Evolutionary conservation across 345 rosid species (phyloP), one percentile per base, ranked within the genome.

Genomic region (Citrus sp.): DNA sequence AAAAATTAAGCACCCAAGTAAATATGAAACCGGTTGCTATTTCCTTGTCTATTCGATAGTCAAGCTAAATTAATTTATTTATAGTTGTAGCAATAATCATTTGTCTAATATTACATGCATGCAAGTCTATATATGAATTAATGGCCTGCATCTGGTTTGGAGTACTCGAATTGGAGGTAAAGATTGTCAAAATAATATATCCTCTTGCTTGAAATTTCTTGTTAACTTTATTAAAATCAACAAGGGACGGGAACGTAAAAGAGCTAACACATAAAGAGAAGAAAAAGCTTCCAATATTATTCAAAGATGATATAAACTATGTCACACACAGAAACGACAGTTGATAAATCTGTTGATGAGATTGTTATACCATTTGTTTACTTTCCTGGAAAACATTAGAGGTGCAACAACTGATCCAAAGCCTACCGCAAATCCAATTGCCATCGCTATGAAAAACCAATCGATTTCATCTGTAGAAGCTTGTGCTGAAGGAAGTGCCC

Each of bases 321-420:
- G 9, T n/a, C 18, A 25, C 64, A 60, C 27, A 5, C 64, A 9
- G 64, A 60, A 60, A n/a, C 25, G 2, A 27, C 16, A 10, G 27
- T 30, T 64, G 8, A 91, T 87, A 67, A 88, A 30, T 70, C 72
- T 86, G 40, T 89, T 87, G 10, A 88, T 78, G 18, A 18, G 55
- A 25, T 81, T 58, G 1, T 85, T 86, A 13, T 60, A 75, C 81
- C 85, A 81, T 72, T 64, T 32, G 19, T 67, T 70, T 18, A 80
- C 82, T 75, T 56, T 81, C 81, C 74, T 80, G 76, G 79, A 84
- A 67, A 84, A 46, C 24, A 82, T 51, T 6, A 30, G 30, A 30
- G 30, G 30, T 2, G 30, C 30, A 30, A 2, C 30, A 30, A 2
- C 30, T 30, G 30, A 28, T 3, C 82, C 94, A 66, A 91, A 88